Base-by-base conservation (phyloP, 345 rosid species). In the Cardamine chenopodiifolia region DNA sequence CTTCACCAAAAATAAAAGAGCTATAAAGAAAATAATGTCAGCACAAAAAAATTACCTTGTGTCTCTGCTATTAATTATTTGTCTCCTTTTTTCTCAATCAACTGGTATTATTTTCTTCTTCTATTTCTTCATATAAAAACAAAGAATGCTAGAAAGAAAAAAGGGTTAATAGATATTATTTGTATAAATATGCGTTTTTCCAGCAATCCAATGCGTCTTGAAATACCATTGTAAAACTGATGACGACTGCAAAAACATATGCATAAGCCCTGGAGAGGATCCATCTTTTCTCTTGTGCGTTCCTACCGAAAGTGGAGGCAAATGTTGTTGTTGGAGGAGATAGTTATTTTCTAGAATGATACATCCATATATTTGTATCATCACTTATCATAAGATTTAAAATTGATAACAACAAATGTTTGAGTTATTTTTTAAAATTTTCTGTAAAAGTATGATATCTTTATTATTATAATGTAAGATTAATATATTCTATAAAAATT, bases 31-130 rank as follows among this genome's bases (percentile, higher is more conserved):
- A 39, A 61, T 5, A 22, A 62, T 62, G 37, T 15, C 37, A 15
- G 9, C 53, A 42, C 22, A 25, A 62, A 62, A 10, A 25, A 5
- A 8, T 28, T 22, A 25, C 0, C 0, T 62, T 62, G 15, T 13
- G 45, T 25, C 18, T 62, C 7, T 62, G 5, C 15, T 62, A 45
- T 5, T 62, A 25, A 3, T 42, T 15, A 8, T 62, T 25, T 42
- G 52, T 42, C 67, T 62, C 3, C 8, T 62, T 40, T 40, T 62
- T 26, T 22, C 53, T 23, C 67, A 40, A 23, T 62, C 53, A n/a
- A 42, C 67, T 23, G 53, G 67, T 62, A 62, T 13, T 23, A 2
- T 14, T 17, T 25, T 62, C 4, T 25, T 42, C 20, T 17, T 62
- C 14, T 8, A 25, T 20, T 40, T 40, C 2, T 23, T 25, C 19